These are phyloP conservation scores for Cladosporium sp. DNA, from an alignment of 2,329 filamentous ascomycete species.

Conservation along the genomic window DNA sequence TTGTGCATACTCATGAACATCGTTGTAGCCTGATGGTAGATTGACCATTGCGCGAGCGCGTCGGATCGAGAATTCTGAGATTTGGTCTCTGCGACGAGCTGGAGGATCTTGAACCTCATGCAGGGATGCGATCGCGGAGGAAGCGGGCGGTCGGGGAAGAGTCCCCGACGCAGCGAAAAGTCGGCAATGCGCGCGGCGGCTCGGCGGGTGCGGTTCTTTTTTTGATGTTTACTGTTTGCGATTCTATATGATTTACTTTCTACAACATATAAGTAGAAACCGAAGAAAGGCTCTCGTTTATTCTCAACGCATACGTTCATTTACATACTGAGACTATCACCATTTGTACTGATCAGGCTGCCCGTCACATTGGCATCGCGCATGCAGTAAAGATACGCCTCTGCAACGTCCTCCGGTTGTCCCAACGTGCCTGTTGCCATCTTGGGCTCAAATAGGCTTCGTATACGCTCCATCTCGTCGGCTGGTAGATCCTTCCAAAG, in stretches of 20 bases:
- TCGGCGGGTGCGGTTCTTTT: no score
- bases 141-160: no score
- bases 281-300: no score
- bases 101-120: no score
- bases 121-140: no score
- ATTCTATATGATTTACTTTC: no score
- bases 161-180: no score
- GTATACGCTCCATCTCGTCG: conserved; percentile 23
- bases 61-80: background rate
- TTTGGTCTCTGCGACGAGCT: no score
- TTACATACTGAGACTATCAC: conserved; percentile 18
- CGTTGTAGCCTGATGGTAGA: conserved; percentile 6
- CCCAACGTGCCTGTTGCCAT: conserved; percentile 34
- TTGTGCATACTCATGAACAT: conserved; percentile 8
- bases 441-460: conserved; percentile 23
- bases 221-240: no score
- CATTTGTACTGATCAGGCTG: conserved; percentile 36
- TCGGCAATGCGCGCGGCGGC: no score
- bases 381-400: conserved; percentile 46
- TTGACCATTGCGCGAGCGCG: conserved; percentile 5
- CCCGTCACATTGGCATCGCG: conserved; percentile 44
- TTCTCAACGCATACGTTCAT: no score
- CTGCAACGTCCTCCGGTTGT: conserved; percentile 38
- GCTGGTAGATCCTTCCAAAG: conserved; percentile 34
- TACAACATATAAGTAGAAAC: no score